Percentiles rank a stretch among this genome's conserved stretches.
Evolutionary conservation across 345 rosid species (phyloP).

Genomic region (Acer campestre): DNA sequence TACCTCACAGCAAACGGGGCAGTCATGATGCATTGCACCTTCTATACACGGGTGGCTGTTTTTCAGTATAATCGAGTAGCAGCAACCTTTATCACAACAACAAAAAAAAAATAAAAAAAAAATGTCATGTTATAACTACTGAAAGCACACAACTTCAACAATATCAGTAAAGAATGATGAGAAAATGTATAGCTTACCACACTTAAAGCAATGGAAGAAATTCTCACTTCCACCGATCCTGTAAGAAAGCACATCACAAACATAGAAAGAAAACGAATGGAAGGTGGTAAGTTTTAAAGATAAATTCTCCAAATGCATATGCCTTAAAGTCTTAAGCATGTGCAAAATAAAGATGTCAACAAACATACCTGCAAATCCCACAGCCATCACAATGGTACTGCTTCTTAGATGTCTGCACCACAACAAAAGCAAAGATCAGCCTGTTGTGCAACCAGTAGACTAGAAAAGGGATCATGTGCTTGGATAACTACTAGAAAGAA

Average conservation of each 20-base stretch:
- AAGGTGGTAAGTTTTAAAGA: not conserved
- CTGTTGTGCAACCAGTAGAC: not conserved
- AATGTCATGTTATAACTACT: not conserved
- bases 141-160: not conserved
- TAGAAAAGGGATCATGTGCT: not conserved
- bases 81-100: constrained; percentile 60
- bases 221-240: constrained; percentile 86
- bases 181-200: constrained; percentile 55
- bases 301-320: not conserved
- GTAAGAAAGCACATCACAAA: constrained; percentile 14
- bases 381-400: constrained; percentile 90
- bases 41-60: constrained; percentile 89
- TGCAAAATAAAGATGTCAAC: not conserved
- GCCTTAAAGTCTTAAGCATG: not conserved
- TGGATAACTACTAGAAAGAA: not conserved
- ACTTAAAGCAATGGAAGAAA: constrained; percentile 88
- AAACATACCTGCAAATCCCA: constrained; percentile 88
- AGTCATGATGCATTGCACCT: constrained; percentile 97
- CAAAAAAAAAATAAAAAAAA: not conserved
- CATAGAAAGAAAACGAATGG: not conserved
- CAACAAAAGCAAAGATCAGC: constrained; percentile 13
- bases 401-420: constrained; percentile 66
- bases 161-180: not conserved
- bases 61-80: constrained; percentile 70
- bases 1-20: constrained; percentile 97